These are phyloP conservation scores for Tetramitus jugosus DNA, from an alignment of 208 protist species.

Conservation along the genomic window DNA sequence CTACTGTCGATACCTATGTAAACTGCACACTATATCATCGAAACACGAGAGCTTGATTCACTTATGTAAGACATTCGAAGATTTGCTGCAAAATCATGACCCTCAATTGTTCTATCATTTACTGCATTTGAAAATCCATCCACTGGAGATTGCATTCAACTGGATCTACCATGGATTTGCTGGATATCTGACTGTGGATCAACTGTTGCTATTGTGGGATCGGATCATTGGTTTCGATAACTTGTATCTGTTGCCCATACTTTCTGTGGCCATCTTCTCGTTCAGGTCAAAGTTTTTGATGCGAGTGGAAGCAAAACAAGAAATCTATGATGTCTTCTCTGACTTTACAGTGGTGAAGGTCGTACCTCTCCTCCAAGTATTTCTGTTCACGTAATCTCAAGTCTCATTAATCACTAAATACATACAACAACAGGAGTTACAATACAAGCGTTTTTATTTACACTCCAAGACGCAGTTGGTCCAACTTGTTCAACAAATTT, in stretches of 20 bases:
- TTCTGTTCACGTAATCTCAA: conserved; percentile 37
- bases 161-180: conserved; percentile 40
- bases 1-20: conserved; percentile 32
- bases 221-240: conserved; percentile 37
- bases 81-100: conserved; percentile 30
- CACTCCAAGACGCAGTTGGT: not conserved
- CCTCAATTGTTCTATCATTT: conserved; percentile 37
- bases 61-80: conserved; percentile 39
- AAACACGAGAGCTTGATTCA: conserved; percentile 26
- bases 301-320: not conserved
- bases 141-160: conserved; percentile 36
- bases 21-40: conserved; percentile 30
- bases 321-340: conserved; percentile 36
- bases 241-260: conserved; percentile 30
- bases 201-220: conserved; percentile 41
- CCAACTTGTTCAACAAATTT: not conserved
- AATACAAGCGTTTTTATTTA: too few species aligned
- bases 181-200: conserved; percentile 34
- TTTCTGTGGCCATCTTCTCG: conserved; percentile 37
- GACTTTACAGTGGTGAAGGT: conserved; percentile 35
- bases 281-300: conserved; percentile 30
- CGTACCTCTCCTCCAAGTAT: conserved; percentile 37
- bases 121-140: conserved; percentile 33
- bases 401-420: too few species aligned
- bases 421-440: too few species aligned